phyloP scores from a whole-genome alignment of 345 rosid genomes.

The Psidium guajava region DNA sequence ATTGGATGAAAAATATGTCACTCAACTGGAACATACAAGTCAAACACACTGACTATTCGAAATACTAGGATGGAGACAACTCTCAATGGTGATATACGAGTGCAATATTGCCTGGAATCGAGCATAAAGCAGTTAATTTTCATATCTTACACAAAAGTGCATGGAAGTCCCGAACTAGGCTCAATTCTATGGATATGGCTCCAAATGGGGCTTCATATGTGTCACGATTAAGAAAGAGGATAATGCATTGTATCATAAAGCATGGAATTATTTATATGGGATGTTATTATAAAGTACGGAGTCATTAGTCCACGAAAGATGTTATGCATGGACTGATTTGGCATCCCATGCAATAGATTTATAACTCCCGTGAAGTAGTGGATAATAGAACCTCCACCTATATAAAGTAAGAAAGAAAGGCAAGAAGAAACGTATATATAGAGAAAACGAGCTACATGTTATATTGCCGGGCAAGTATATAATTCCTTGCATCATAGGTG shows the following conservation, averaged over 20 bases:
- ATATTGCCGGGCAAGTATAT: too few species aligned
- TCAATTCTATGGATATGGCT: neutral
- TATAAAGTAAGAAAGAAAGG: too few species aligned
- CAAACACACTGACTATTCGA: neutral
- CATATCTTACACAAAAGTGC: neutral
- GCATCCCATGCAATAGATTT: too few species aligned
- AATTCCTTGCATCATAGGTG: too few species aligned
- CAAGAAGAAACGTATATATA: too few species aligned
- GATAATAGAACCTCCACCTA: too few species aligned
- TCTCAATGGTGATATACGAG: conserved; percentile 72
- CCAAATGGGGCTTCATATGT: neutral
- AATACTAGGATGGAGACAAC: neutral
- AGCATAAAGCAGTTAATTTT: neutral
- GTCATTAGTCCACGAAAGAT: too few species aligned
- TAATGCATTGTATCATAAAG: neutral
- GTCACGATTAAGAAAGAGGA: neutral
- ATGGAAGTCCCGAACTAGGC: neutral
- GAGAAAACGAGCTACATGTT: too few species aligned
- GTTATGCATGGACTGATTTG: too few species aligned
- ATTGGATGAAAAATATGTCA: neutral
- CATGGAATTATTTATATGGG: too few species aligned
- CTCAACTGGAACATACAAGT: neutral
- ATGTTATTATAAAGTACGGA: too few species aligned
- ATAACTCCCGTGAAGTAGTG: too few species aligned
- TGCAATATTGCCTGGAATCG: conserved; percentile 71